A percentile compares a stretch with the other conserved stretches of the same genome.
Conservation (phyloP, 2,329 filamentous ascomycete species). For the Scedosporium boydii region DNA sequence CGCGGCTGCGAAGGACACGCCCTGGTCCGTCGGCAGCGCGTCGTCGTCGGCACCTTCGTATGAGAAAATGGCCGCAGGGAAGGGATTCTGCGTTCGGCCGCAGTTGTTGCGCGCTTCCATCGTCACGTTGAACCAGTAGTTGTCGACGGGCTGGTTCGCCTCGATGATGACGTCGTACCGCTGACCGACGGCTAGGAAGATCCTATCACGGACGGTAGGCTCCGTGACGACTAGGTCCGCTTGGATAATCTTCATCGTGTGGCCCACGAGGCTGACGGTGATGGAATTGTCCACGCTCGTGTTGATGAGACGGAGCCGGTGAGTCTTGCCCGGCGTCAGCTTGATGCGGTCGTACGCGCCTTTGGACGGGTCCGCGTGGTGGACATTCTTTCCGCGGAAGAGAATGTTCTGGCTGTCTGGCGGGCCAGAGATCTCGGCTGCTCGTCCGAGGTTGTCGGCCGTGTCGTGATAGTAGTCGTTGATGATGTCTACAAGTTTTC, state of each 20-base stretch:
- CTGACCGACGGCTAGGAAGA: constrained; percentile 40
- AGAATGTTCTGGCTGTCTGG: constrained; percentile 24
- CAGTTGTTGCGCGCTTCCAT: constrained; percentile 17
- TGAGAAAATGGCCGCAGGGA: constrained; percentile 25
- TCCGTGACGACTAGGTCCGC: constrained; percentile 43
- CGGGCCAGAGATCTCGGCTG: constrained; percentile 11
- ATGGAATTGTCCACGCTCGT: constrained; percentile 37
- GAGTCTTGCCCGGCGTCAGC: constrained; percentile 17
- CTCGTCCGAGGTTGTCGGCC: constrained; percentile 17
- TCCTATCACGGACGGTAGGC: constrained; percentile 35
- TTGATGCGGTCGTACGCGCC: constrained; percentile 21
- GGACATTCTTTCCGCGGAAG: constrained; percentile 32
- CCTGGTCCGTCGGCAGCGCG: constrained; percentile 18
- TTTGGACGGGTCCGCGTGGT: constrained; percentile 15
- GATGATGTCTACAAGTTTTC: constrained; percentile 18
- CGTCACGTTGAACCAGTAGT: constrained; percentile 34
- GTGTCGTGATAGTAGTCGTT: constrained; percentile 41
- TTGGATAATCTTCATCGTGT: constrained; percentile 42
- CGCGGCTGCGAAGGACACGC: constrained; percentile 12
- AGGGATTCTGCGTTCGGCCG: constrained; percentile 18
- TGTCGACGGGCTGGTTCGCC: constrained; percentile 22
- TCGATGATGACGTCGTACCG: constrained; percentile 37
- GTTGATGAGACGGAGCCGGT: constrained; percentile 40
- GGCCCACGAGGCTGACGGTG: constrained; percentile 41
- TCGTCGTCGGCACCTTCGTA: constrained; percentile 23